Percentiles rank a stretch among this genome's conserved stretches.
These are phyloP conservation scores for Schizothecium vesticola DNA, from an alignment of 495 filamentous ascomycete species.

Conservation along the genomic window DNA sequence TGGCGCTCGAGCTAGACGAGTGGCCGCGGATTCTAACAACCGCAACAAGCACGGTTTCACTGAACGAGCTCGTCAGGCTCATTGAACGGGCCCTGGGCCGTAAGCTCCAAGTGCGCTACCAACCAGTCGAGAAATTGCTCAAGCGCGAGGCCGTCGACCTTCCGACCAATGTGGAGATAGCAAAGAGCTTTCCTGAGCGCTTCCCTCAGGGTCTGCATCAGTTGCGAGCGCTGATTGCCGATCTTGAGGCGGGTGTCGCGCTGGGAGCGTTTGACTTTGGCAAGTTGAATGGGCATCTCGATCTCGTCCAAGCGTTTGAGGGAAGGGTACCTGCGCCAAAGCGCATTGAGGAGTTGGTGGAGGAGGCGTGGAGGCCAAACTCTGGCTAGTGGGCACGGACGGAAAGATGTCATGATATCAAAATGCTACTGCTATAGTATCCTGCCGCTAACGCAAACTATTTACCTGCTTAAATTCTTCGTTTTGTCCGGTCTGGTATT, in stretches of 20 bases:
- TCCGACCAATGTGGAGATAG: slow-evolving; percentile 9
- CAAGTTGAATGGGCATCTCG: background rate
- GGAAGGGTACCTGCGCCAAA: background rate
- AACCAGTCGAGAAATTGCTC: slow-evolving; percentile 1
- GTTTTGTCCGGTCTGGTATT: too few species aligned
- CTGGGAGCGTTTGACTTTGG: slow-evolving; percentile 11
- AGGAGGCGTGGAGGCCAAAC: slow-evolving; percentile 5
- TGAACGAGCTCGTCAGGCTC: background rate
- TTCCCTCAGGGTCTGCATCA: slow-evolving; percentile 7
- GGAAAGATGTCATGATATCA: too few species aligned
- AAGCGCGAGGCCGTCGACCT: background rate
- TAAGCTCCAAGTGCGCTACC: too few species aligned
- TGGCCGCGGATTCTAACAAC: slow-evolving; percentile 9
- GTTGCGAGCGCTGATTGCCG: slow-evolving; percentile 5
- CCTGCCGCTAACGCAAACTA: too few species aligned
- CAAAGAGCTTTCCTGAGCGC: slow-evolving; percentile 5
- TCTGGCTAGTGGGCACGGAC: background rate
- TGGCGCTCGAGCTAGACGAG: slow-evolving; percentile 2
- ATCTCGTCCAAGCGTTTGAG: slow-evolving; percentile 9
- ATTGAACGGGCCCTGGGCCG: slow-evolving; percentile 1
- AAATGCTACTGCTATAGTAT: too few species aligned
- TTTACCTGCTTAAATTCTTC: too few species aligned
- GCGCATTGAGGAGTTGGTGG: slow-evolving; percentile 6
- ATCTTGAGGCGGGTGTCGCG: slow-evolving; percentile 7
- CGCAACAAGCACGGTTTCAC: background rate